A percentile compares a stretch with the other conserved stretches of the same genome.
phyloP scores from a whole-genome alignment of 352 stramenopile species.

The Phytophthora fragariae region DNA sequence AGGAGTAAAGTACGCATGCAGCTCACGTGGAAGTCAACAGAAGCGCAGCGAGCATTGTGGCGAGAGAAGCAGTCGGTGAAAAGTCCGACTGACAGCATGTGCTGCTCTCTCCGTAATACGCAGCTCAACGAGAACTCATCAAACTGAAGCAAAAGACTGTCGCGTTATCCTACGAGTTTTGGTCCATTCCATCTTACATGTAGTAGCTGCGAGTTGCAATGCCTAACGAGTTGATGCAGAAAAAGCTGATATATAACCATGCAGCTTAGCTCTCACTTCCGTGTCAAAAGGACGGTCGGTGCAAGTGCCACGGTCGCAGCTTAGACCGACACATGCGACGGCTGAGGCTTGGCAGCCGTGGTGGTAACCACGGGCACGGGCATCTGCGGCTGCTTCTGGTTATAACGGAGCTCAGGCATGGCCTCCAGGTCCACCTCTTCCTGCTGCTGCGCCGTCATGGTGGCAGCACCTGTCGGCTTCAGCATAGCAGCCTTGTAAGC shows the following conservation, averaged over 20 bases:
- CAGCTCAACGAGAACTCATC: conserved; percentile 29
- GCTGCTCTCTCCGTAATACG: conserved; percentile 19
- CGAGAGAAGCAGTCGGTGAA: neutral
- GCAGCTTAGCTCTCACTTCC: conserved; percentile 37
- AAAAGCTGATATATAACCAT: conserved; percentile 47
- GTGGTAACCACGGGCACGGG: conserved; percentile 31
- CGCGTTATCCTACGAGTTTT: conserved; percentile 26
- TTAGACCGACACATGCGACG: conserved; percentile 76
- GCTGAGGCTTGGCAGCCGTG: conserved; percentile 49
- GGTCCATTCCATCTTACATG: conserved; percentile 4
- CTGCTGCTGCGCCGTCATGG: conserved; percentile 45
- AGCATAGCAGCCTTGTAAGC: conserved; percentile 84
- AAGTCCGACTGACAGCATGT: conserved; percentile 1
- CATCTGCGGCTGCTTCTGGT: conserved; percentile 57
- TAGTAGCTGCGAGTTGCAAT: conserved; percentile 1
- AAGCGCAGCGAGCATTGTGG: conserved; percentile 19
- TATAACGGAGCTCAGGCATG: conserved; percentile 86
- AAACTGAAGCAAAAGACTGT: conserved; percentile 20
- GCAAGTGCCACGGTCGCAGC: neutral
- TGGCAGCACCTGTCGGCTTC: conserved; percentile 45
- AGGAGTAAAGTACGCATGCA: conserved; percentile 53
- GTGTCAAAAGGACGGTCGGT: conserved; percentile 17
- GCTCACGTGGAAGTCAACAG: conserved; percentile 16
- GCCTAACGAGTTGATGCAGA: conserved; percentile 22
- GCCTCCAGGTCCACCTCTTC: conserved; percentile 72